Evolutionary conservation across 768 basidiomycete genomes (phyloP).

Genomic region (Psilocybe sp.): DNA sequence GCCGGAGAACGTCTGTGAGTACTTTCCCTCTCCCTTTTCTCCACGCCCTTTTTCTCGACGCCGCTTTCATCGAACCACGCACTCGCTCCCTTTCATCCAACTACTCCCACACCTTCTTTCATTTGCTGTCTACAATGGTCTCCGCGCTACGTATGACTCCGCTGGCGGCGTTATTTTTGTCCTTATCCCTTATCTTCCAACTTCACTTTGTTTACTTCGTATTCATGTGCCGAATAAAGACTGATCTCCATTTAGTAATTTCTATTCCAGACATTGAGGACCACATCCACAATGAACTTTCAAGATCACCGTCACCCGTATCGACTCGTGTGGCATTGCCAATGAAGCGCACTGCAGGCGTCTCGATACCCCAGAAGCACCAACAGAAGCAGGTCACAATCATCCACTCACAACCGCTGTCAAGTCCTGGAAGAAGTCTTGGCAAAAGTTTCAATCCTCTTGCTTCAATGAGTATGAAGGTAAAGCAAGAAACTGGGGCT

Average conservation of each 20-base stretch:
- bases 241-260: slow-evolving; percentile 56
- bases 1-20: slow-evolving; percentile 92
- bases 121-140: slow-evolving; percentile 8
- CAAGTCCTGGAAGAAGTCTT: slow-evolving; percentile 47
- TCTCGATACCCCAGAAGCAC: slow-evolving; percentile 57
- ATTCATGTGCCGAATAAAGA: slow-evolving; percentile 17
- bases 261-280: slow-evolving; percentile 78
- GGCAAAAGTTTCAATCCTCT: slow-evolving; percentile 27
- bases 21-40: slow-evolving; percentile 7
- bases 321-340: slow-evolving; percentile 77
- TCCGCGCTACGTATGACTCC: slow-evolving; percentile 17
- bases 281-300: slow-evolving; percentile 69
- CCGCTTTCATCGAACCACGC: slow-evolving; percentile 1
- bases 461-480: slow-evolving; percentile 26
- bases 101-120: slow-evolving; percentile 1
- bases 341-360: slow-evolving; percentile 58
- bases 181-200: slow-evolving; percentile 12
- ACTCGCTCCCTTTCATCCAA: slow-evolving; percentile 7
- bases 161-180: slow-evolving; percentile 23
- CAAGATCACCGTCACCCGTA: slow-evolving; percentile 65
- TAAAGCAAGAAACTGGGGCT: slow-evolving; percentile 22
- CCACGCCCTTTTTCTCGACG: slow-evolving; percentile 1
- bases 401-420: slow-evolving; percentile 76
- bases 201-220: slow-evolving; percentile 20
- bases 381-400: slow-evolving; percentile 71